These are phyloP conservation scores for Populus pruinosa DNA, from an alignment of 345 rosid species.

Conservation along the genomic window DNA sequence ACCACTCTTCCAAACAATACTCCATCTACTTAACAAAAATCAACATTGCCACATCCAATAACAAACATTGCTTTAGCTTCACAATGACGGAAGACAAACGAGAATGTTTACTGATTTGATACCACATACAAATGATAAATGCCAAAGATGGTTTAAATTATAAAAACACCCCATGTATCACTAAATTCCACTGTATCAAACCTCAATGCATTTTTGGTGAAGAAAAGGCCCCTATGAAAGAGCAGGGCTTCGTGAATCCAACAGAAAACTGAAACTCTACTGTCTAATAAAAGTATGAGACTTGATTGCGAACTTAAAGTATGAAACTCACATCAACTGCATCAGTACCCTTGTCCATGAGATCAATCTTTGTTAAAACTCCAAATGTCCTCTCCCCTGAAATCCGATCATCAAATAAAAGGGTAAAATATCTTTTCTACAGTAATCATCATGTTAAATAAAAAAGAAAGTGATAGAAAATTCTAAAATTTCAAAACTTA, in stretches of 20 bases:
- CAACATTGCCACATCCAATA: not conserved
- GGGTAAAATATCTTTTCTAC: not conserved
- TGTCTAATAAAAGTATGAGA: constrained; percentile 5
- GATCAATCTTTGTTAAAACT: constrained; percentile 85
- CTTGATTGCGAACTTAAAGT: not conserved
- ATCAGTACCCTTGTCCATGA: constrained; percentile 94
- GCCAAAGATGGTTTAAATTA: not conserved
- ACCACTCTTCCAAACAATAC: not conserved
- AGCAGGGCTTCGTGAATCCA: not conserved
- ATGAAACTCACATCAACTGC: constrained; percentile 82
- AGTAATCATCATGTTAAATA: not conserved
- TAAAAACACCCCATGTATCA: not conserved
- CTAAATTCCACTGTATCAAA: not conserved
- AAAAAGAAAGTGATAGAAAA: not conserved
- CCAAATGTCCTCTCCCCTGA: constrained; percentile 91
- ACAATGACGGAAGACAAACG: not conserved
- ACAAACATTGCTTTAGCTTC: not conserved
- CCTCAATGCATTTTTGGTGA: not conserved
- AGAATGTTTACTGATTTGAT: not conserved
- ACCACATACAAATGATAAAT: not conserved
- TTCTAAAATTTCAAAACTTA: not conserved
- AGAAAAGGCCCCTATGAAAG: not conserved
- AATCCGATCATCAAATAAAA: constrained; percentile 23
- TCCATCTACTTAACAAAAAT: not conserved
- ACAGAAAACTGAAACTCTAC: not conserved